Conservation (phyloP, 1,139 yeast species). For the Hanseniaspora gamundiae region DNA sequence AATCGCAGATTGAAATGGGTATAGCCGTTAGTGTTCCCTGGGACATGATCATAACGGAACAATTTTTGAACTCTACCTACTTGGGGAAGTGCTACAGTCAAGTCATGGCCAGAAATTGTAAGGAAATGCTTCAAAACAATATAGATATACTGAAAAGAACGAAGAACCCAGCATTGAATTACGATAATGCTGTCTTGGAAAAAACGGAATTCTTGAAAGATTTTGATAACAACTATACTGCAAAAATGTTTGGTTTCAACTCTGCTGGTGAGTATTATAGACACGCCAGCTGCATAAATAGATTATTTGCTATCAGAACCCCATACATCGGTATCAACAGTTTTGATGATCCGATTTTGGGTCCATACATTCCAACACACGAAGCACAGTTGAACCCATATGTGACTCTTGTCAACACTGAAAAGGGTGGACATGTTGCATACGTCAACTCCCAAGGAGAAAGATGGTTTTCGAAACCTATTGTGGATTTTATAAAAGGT, state of each 20-base stretch:
- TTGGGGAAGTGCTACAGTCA: conserved; percentile 43
- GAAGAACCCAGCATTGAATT: conserved; percentile 15
- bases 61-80: conserved; percentile 30
- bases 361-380: conserved; percentile 35
- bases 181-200: conserved; percentile 21
- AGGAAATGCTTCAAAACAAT: conserved; percentile 35
- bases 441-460: conserved; percentile 39
- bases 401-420: conserved; percentile 40
- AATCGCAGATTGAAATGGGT: conserved; percentile 34
- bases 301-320: conserved; percentile 38
- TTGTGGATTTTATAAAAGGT: conserved; percentile 24
- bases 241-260: conserved; percentile 42
- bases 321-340: conserved; percentile 41
- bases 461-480: conserved; percentile 44
- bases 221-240: conserved; percentile 43
- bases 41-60: conserved; percentile 41
- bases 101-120: conserved; percentile 38
- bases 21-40: conserved; percentile 44
- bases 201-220: conserved; percentile 12
- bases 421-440: conserved; percentile 55
- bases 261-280: conserved; percentile 42
- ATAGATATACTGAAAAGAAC: conserved; percentile 26
- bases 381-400: conserved; percentile 46
- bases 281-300: conserved; percentile 40
- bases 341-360: conserved; percentile 48